A percentile compares a stretch with the other conserved stretches of the same genome.
phyloP scores from a whole-genome alignment of 768 basidiomycete species.

The Rhizopogon vesiculosus region DNA sequence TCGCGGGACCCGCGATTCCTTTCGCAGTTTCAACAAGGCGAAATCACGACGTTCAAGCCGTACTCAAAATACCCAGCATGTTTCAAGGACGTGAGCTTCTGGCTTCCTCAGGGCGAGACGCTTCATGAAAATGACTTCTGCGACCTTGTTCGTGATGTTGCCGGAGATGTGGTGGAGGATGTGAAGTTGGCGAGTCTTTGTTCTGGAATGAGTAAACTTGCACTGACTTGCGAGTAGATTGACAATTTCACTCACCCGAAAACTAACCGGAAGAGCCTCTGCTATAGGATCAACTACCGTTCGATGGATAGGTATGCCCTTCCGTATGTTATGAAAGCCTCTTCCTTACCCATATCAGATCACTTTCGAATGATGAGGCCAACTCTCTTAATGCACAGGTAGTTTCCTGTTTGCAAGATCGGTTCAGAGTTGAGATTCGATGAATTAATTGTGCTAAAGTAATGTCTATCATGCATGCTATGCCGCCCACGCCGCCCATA shows the following conservation, averaged over 20 bases:
- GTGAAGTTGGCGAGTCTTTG: slow-evolving; percentile 65
- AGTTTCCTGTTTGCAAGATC: slow-evolving; percentile 46
- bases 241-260: slow-evolving; percentile 91
- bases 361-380: slow-evolving; percentile 84
- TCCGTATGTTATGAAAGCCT: background rate
- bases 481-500: slow-evolving; percentile 13
- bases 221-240: slow-evolving; percentile 49
- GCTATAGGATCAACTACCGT: slow-evolving; percentile 90
- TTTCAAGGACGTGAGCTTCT: slow-evolving; percentile 95
- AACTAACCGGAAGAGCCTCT: slow-evolving; percentile 71
- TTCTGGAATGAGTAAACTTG: background rate
- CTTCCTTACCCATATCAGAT: slow-evolving; percentile 39
- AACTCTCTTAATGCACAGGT: slow-evolving; percentile 74
- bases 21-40: slow-evolving; percentile 73
- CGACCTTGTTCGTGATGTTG: slow-evolving; percentile 88
- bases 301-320: slow-evolving; percentile 85
- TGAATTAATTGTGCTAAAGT: slow-evolving; percentile 44
- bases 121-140: slow-evolving; percentile 97
- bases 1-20: slow-evolving; percentile 84
- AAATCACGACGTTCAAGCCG: slow-evolving; percentile 79
- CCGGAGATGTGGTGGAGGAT: slow-evolving; percentile 89
- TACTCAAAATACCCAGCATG: slow-evolving; percentile 93
- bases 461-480: slow-evolving; percentile 27
- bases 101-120: slow-evolving; percentile 53
- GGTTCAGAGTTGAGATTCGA: slow-evolving; percentile 84